phyloP scores from a whole-genome alignment of 2,329 filamentous ascomycete genomes.

The Tympanopsis confertula region DNA sequence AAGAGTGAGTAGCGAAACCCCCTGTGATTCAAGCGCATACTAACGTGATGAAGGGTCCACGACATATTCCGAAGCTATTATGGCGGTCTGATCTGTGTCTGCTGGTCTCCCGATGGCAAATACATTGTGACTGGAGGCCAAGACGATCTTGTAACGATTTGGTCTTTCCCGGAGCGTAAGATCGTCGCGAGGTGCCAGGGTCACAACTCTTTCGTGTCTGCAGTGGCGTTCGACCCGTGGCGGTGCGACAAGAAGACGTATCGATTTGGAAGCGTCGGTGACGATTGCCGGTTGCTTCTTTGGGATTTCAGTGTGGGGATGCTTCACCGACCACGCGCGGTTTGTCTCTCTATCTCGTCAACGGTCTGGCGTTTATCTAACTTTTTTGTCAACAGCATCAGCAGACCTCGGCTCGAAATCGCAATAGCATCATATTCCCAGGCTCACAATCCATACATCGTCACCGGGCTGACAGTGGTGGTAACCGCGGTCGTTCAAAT shows the following conservation, averaged over 20 bases:
- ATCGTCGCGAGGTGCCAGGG: slow-evolving; percentile 89
- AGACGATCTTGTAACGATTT: slow-evolving; percentile 92
- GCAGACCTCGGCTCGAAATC: slow-evolving; percentile 17
- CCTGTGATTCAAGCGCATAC: neutral
- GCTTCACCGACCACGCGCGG: slow-evolving; percentile 80
- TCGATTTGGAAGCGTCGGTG: slow-evolving; percentile 88
- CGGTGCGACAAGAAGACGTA: slow-evolving; percentile 92
- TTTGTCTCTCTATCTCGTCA: slow-evolving; percentile 31
- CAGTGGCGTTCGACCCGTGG: slow-evolving; percentile 93
- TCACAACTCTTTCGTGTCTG: slow-evolving; percentile 89
- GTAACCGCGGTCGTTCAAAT: slow-evolving; percentile 45
- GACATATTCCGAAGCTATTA: slow-evolving; percentile 88
- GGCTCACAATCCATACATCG: slow-evolving; percentile 43
- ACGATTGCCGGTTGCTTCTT: slow-evolving; percentile 78
- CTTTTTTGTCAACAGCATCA: slow-evolving; percentile 8
- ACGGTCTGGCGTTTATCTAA: slow-evolving; percentile 3
- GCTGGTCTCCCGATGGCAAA: slow-evolving; percentile 94
- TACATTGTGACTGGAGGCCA: slow-evolving; percentile 93
- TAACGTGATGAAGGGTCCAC: slow-evolving; percentile 47
- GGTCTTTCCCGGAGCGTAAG: slow-evolving; percentile 73
- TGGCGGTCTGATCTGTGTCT: slow-evolving; percentile 81
- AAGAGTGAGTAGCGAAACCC: slow-evolving; percentile 49
- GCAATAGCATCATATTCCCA: slow-evolving; percentile 29
- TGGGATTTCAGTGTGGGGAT: slow-evolving; percentile 98
- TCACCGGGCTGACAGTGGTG: slow-evolving; percentile 56